Evolutionary conservation across 805 yeast species (phyloP).

Genomic region (Saturnispora mendoncae): DNA sequence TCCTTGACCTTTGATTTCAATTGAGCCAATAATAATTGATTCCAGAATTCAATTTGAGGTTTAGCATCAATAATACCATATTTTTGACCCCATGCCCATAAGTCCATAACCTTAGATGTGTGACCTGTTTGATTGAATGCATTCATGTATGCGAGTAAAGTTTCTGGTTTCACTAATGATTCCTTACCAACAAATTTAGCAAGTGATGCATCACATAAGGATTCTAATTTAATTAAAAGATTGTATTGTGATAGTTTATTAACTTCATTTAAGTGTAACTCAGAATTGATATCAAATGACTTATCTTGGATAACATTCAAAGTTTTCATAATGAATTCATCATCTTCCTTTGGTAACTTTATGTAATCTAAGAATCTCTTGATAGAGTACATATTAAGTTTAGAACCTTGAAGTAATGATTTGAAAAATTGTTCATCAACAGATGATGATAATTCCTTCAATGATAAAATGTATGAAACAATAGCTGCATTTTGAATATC

Average conservation of each 20-base stretch:
- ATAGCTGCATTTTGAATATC: conserved; percentile 15
- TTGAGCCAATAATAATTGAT: conserved; percentile 38
- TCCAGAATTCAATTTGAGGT: conserved; percentile 41
- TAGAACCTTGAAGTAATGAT: conserved; percentile 11
- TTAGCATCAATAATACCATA: conserved; percentile 16
- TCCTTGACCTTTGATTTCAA: conserved; percentile 20
- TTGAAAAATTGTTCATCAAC: conserved; percentile 20
- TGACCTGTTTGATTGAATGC: conserved; percentile 11
- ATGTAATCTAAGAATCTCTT: background rate
- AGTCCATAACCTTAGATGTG: conserved; percentile 11
- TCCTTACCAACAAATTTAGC: conserved; percentile 7
- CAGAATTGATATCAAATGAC: conserved; percentile 25
- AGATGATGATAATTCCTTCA: conserved; percentile 12
- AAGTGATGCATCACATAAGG: conserved; percentile 6
- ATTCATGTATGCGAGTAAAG: conserved; percentile 13
- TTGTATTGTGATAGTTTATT: conserved; percentile 4
- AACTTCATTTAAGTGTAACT: conserved; percentile 20
- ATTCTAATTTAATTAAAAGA: conserved; percentile 9
- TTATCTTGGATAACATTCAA: conserved; percentile 7
- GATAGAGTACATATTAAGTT: background rate
- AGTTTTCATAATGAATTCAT: conserved; percentile 5
- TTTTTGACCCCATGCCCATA: conserved; percentile 11
- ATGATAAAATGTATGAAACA: conserved; percentile 17
- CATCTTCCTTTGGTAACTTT: conserved; percentile 9
- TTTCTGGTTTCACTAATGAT: conserved; percentile 10